These are phyloP conservation scores for Zymoseptoria crescenta DNA, from an alignment of 2,329 filamentous ascomycete genomes.

Conservation along the genomic window DNA sequence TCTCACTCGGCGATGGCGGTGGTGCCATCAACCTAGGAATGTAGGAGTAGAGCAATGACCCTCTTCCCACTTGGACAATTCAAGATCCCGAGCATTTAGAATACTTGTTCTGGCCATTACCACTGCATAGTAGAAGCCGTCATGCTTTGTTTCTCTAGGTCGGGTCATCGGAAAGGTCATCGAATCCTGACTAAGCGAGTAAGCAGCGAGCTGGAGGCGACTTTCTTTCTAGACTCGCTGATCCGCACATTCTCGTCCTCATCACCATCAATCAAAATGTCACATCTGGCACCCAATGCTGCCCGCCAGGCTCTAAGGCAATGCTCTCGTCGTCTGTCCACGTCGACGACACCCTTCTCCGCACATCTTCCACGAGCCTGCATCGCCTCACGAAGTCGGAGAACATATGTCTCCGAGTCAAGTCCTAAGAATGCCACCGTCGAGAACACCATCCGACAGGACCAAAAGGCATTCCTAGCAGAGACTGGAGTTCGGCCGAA, in stretches of 20 bases:
- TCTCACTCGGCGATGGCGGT: no score
- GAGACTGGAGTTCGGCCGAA: slow-evolving; percentile 48
- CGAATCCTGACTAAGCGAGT: no score
- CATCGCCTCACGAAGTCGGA: slow-evolving; percentile 30
- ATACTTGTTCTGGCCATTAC: no score
- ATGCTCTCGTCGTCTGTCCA: slow-evolving; percentile 44
- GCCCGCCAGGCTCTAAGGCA: slow-evolving; percentile 65
- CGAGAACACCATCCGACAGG: slow-evolving; percentile 76
- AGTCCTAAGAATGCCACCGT: slow-evolving; percentile 74
- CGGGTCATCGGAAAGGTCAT: no score
- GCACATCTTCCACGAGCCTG: slow-evolving; percentile 34
- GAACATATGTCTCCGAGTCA: slow-evolving; percentile 74
- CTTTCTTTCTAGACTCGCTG: no score
- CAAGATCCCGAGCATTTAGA: no score
- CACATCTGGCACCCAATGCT: slow-evolving; percentile 52
- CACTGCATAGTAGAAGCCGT: no score
- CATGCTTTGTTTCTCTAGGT: no score
- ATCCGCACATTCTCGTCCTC: background rate
- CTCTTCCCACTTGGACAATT: no score
- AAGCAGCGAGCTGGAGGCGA: no score
- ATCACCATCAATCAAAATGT: slow-evolving; percentile 31
- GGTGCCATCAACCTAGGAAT: no score
- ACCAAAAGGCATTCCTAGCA: slow-evolving; percentile 69
- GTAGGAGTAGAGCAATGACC: no score
- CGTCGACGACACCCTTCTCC: slow-evolving; percentile 34